Evolutionary conservation across 768 basidiomycete species (phyloP).

Genomic region (Baorangia bicolor): DNA sequence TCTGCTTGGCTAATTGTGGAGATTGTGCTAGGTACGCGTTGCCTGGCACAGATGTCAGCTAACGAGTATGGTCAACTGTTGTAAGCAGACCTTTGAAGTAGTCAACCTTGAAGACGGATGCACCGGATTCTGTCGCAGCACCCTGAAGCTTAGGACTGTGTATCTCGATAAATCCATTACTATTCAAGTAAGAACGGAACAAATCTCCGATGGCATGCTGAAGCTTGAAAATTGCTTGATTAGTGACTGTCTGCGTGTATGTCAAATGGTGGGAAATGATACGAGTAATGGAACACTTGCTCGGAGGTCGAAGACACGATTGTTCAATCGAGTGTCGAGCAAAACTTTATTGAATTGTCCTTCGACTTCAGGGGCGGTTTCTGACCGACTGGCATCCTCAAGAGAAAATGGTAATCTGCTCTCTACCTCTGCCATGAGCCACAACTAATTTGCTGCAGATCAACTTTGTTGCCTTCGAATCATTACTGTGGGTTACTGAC

Average conservation of each 20-base stretch:
- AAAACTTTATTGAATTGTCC: slow-evolving; percentile 77
- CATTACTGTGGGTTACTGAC: slow-evolving; percentile 39
- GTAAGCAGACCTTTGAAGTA: slow-evolving; percentile 83
- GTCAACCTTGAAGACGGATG: slow-evolving; percentile 95
- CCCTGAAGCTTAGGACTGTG: slow-evolving; percentile 98
- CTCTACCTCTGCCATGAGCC: slow-evolving; percentile 80
- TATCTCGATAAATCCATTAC: slow-evolving; percentile 85
- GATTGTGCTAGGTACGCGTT: slow-evolving; percentile 93
- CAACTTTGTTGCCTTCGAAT: background rate
- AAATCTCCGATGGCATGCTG: slow-evolving; percentile 86
- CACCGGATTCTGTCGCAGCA: slow-evolving; percentile 94
- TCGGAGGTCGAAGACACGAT: slow-evolving; percentile 90
- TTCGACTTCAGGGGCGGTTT: slow-evolving; percentile 61
- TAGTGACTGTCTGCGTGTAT: slow-evolving; percentile 74
- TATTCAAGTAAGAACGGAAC: slow-evolving; percentile 80
- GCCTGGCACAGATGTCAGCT: slow-evolving; percentile 44
- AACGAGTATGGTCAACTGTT: background rate
- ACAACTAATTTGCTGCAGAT: slow-evolving; percentile 50
- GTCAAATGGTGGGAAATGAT: slow-evolving; percentile 5
- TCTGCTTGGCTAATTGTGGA: slow-evolving; percentile 97
- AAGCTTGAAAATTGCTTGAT: slow-evolving; percentile 92
- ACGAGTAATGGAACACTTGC: slow-evolving; percentile 42
- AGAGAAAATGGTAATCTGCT: slow-evolving; percentile 83
- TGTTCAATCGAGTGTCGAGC: slow-evolving; percentile 92
- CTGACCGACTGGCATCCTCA: slow-evolving; percentile 88